Percentiles rank a stretch among this genome's conserved stretches.
Conservation (phyloP, 148 eudicot species). For the Rhododendron mucronatum region DNA sequence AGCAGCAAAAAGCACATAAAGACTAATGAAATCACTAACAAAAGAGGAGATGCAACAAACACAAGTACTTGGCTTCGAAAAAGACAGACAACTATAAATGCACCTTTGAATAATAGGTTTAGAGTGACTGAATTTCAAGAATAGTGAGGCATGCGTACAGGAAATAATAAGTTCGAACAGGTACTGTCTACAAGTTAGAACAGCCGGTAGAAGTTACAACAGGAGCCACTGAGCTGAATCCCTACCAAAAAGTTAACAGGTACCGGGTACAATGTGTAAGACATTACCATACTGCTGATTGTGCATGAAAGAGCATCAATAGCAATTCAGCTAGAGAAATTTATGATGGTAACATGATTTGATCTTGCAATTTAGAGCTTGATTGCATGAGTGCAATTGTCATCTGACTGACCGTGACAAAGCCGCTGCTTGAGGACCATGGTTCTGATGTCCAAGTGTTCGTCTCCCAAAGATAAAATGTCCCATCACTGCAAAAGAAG, state of each 20-base stretch:
- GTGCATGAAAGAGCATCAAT: background rate
- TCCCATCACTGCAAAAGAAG: constrained; percentile 70
- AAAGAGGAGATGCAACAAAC: background rate
- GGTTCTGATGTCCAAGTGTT: constrained; percentile 92
- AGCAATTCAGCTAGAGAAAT: background rate
- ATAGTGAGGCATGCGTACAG: background rate
- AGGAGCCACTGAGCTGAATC: background rate
- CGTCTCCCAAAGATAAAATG: constrained; percentile 98
- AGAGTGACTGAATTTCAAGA: background rate
- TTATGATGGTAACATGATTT: background rate
- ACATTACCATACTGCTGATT: background rate
- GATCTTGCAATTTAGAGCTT: background rate
- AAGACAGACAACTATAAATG: background rate
- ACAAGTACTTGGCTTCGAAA: background rate
- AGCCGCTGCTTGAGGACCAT: constrained; percentile 89
- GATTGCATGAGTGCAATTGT: background rate
- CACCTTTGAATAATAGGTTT: background rate
- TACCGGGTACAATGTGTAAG: background rate
- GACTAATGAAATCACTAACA: background rate
- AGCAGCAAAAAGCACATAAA: background rate
- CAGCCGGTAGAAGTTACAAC: background rate
- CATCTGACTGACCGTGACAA: constrained; percentile 63
- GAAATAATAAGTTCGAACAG: background rate
- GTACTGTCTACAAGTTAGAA: background rate
- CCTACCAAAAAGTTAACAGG: background rate